Conservation (phyloP, 257 asterid genomes). For the Nicotiana sylvestris region DNA sequence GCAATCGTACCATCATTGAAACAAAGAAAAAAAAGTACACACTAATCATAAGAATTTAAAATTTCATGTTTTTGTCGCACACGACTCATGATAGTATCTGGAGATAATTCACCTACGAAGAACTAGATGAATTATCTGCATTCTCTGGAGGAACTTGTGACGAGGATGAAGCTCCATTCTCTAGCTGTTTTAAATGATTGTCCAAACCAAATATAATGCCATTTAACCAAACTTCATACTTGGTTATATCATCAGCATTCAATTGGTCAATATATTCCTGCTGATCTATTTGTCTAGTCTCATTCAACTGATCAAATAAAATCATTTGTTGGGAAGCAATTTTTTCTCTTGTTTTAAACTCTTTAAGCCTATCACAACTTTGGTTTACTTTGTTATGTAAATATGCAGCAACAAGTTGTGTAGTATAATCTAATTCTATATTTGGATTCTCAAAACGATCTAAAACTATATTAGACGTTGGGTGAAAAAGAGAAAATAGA, state of each 20-base stretch:
- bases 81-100: neutral
- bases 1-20: too few relatives aligned
- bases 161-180: neutral
- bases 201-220: too few relatives aligned
- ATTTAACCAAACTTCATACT: neutral
- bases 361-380: neutral
- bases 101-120: neutral
- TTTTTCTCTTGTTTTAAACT: neutral
- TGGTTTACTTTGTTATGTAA: neutral
- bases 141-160: neutral
- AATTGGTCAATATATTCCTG: neutral
- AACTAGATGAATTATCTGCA: neutral
- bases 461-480: slow-evolving; percentile 17
- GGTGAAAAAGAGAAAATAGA: slow-evolving; percentile 39
- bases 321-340: neutral
- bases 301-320: neutral
- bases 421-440: neutral
- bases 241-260: neutral
- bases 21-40: too few relatives aligned
- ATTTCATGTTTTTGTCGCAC: neutral
- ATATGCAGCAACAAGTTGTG: neutral
- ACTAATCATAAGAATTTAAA: too few relatives aligned
- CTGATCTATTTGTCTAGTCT: neutral
- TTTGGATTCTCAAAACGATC: neutral
- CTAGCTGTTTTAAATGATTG: too few relatives aligned